These are phyloP conservation scores for Rhododendron ovatum DNA, from an alignment of 148 eudicot genomes.

Conservation along the genomic window DNA sequence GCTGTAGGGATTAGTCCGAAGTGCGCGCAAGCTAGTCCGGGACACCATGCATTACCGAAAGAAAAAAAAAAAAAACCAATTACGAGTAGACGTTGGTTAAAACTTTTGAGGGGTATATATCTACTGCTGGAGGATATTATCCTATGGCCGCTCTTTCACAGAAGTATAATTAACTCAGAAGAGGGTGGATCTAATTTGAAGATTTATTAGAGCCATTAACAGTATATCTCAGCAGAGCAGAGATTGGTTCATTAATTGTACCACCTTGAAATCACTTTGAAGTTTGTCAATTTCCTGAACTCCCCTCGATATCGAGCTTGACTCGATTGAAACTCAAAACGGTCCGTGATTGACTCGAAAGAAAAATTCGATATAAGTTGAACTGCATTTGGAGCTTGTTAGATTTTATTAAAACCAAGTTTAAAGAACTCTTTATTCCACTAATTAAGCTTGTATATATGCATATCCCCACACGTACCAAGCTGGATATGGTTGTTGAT, in stretches of 20 bases:
- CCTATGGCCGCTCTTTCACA: background rate
- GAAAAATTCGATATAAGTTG: background rate
- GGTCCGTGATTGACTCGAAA: background rate
- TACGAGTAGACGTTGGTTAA: background rate
- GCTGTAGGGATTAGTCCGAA: too few species aligned
- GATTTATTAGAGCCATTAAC: background rate
- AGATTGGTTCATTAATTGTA: background rate
- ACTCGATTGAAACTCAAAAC: background rate
- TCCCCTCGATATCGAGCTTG: background rate
- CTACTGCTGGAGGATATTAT: too few species aligned
- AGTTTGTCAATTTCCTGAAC: background rate
- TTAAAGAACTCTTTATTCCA: too few species aligned
- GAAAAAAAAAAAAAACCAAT: too few species aligned
- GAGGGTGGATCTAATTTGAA: background rate
- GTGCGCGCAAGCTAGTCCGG: too few species aligned
- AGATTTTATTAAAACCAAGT: background rate
- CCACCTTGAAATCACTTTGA: background rate
- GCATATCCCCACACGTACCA: background rate
- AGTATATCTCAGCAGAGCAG: background rate
- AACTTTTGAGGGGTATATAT: background rate
- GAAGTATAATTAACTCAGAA: background rate
- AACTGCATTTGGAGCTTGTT: background rate
- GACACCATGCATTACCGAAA: too few species aligned
- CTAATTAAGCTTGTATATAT: background rate
- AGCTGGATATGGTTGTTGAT: background rate